Evolutionary conservation across 805 yeast genomes (phyloP), one percentile per base, ranked within the genome.

Genomic region (Pichia thaimueangensis): DNA sequence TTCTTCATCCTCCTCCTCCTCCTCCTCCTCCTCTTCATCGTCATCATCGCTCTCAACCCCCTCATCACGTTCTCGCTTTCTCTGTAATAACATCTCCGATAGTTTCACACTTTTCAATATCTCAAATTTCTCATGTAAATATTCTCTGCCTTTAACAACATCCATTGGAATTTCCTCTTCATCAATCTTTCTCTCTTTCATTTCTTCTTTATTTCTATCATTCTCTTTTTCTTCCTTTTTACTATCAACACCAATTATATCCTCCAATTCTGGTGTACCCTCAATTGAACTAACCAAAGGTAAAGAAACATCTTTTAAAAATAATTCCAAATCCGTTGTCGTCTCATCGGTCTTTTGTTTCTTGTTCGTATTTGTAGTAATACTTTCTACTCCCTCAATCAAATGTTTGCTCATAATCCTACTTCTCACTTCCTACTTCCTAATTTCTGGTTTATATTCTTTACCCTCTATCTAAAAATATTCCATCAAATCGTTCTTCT

Each of bases 51-150:
- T 55, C 3, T 37, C 49, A 11, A 55, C 51, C 6, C 60, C 64
- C 24, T 53, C 58, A 31, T 59, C 63, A 34, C 57, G 62, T 36
- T 53, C 59, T 31, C 46, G 49, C 39, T 58, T 59, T 35, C 54
- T 49, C 31, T 43, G 39, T 23, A 60, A 22, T 3, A 61, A 43
- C 37, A 45, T 40, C 36, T 57, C 51, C 3, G 63, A 50, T 17
- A 53, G 19, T 11, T 43, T 47, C 5, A 55, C 51, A 16, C 52
- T 53, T 17, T 45, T 42, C 24, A 44, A 42, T 13, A 47, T 54
- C 13, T 58, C 55, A 28, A 51, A 35, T 13, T 50, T 52, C 32
- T 57, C 59, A 6, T 48, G 45, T 13, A 61, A 30, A 31, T 53
- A 59, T 23, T 51, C 45, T 39, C 50, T 40, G 11, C 60, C 65